A percentile compares a stretch with the other conserved stretches of the same genome.
Conservation (phyloP, 1,284 basidiomycete species). For the Filobasidium uniguttulatum region DNA sequence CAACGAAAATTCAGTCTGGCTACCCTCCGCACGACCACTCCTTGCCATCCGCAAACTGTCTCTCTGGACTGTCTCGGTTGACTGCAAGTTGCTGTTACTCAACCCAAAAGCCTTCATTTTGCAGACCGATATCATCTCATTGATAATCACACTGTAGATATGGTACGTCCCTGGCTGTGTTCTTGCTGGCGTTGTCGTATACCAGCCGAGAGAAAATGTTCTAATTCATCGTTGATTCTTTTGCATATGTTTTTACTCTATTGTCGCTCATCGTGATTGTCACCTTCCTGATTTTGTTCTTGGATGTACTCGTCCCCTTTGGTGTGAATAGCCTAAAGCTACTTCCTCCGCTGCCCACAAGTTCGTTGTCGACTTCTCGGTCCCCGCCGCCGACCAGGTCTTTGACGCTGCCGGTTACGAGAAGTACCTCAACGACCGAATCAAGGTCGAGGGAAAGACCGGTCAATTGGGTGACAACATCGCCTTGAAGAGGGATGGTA, state of each 20-base stretch:
- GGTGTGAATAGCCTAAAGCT: slow-evolving; percentile 27
- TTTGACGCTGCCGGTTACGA: slow-evolving; percentile 84
- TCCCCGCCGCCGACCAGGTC: slow-evolving; percentile 76
- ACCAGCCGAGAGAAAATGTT: neutral
- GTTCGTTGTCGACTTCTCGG: slow-evolving; percentile 88
- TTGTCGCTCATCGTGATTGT: neutral
- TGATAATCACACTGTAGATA: slow-evolving; percentile 18
- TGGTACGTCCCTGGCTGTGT: slow-evolving; percentile 12
- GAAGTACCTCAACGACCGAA: slow-evolving; percentile 85
- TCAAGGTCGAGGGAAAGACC: slow-evolving; percentile 57
- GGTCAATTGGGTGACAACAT: slow-evolving; percentile 77
- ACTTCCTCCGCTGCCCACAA: slow-evolving; percentile 52
- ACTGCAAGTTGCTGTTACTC: no score
- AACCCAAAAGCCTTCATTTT: slow-evolving; percentile 13
- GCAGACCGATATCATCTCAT: slow-evolving; percentile 18
- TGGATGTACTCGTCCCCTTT: neutral
- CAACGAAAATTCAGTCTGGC: no score
- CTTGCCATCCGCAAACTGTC: no score
- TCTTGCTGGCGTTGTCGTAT: neutral
- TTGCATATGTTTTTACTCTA: neutral
- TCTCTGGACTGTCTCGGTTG: no score
- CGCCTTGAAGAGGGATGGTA: slow-evolving; percentile 68
- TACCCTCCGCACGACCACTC: no score
- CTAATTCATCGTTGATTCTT: slow-evolving; percentile 3
- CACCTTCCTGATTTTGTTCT: neutral